These are phyloP conservation scores for Mortierella sp. DNA, from an alignment of 371 early-diverging fungal species.

Conservation along the genomic window DNA sequence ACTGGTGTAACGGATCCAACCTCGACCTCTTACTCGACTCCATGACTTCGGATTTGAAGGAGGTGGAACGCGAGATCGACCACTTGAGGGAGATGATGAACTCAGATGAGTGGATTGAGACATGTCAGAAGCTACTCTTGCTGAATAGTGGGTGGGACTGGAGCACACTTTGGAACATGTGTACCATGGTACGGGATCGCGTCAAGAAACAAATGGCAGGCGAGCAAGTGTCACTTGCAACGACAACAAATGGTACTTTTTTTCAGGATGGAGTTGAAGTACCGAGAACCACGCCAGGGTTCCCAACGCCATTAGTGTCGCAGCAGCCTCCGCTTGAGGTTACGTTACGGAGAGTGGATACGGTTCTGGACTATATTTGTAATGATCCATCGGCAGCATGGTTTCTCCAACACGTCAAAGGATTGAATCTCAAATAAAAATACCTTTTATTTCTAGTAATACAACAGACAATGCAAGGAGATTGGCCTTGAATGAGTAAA, in stretches of 20 bases:
- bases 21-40: slow-evolving; percentile 62
- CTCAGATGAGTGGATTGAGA: slow-evolving; percentile 62
- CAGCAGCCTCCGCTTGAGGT: slow-evolving; percentile 50
- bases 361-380: slow-evolving; percentile 27
- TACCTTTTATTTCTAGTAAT: not conserved
- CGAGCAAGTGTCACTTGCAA: not conserved
- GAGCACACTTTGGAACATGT: slow-evolving; percentile 59
- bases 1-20: slow-evolving; percentile 78
- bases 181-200: slow-evolving; percentile 33
- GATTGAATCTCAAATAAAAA: not conserved
- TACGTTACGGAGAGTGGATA: slow-evolving; percentile 29
- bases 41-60: slow-evolving; percentile 61
- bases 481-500: not conserved
- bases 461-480: not conserved
- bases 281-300: slow-evolving; percentile 23
- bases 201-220: slow-evolving; percentile 17
- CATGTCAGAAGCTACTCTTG: slow-evolving; percentile 65
- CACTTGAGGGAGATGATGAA: slow-evolving; percentile 66
- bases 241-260: not conserved
- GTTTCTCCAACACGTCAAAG: slow-evolving; percentile 37
- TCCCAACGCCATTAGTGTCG: slow-evolving; percentile 31
- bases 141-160: slow-evolving; percentile 76
- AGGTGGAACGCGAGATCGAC: slow-evolving; percentile 67
- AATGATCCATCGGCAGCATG: slow-evolving; percentile 30
- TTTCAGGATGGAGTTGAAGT: slow-evolving; percentile 18